phyloP scores from a whole-genome alignment of 441 rosid species.

The Omphalea diandra region DNA sequence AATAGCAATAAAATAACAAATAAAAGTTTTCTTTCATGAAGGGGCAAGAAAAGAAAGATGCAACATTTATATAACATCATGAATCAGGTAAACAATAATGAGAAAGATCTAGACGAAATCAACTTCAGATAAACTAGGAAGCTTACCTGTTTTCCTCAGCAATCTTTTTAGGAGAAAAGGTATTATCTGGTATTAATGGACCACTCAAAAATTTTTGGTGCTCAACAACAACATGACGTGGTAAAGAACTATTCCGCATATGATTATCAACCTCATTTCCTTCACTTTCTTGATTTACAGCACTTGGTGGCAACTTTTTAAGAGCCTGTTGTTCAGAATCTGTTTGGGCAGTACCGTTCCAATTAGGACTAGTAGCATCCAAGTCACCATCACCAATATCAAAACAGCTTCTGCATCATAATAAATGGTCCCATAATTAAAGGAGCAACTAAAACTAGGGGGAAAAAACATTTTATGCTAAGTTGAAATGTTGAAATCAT shows the following conservation, averaged over 20 bases:
- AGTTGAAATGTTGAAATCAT: neutral
- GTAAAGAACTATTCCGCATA: slow-evolving; percentile 42
- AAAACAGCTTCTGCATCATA: slow-evolving; percentile 79
- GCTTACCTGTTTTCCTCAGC: slow-evolving; percentile 62
- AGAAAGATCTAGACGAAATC: neutral
- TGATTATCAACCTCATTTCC: slow-evolving; percentile 47
- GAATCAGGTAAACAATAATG: neutral
- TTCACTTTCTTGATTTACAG: slow-evolving; percentile 39
- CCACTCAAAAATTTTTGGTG: slow-evolving; percentile 62
- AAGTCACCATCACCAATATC: slow-evolving; percentile 75
- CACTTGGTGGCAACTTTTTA: slow-evolving; percentile 38
- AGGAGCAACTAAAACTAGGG: too few species aligned
- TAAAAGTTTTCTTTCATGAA: neutral
- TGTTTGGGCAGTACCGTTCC: slow-evolving; percentile 44
- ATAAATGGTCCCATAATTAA: slow-evolving; percentile 14
- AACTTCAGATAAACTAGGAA: slow-evolving; percentile 20
- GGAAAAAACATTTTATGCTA: too few species aligned
- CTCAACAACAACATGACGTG: slow-evolving; percentile 44
- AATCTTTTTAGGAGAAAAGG: slow-evolving; percentile 55
- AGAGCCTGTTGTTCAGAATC: slow-evolving; percentile 48
- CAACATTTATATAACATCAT: neutral
- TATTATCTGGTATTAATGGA: slow-evolving; percentile 58
- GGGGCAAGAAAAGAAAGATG: slow-evolving; percentile 1
- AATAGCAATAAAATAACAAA: neutral
- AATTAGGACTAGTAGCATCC: slow-evolving; percentile 52